Percentiles rank a stretch among this genome's conserved stretches.
Evolutionary conservation across 2,329 filamentous ascomycete genomes (phyloP).

Genomic region (Colletotrichum shisoi): DNA sequence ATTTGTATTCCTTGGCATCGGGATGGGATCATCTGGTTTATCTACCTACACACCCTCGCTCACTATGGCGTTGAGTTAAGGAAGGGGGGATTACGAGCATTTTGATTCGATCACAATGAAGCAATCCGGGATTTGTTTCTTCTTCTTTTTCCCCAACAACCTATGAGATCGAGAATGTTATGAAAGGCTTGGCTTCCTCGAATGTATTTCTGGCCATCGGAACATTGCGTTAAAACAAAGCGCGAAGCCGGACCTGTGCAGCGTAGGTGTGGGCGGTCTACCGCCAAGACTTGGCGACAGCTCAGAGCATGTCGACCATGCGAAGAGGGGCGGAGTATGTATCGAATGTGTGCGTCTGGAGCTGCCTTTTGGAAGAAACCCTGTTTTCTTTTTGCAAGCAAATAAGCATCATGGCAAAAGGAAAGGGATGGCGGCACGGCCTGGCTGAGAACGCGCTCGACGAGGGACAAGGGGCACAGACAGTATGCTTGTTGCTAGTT

Average conservation of each 20-base stretch:
- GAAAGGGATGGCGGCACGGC: too few species aligned
- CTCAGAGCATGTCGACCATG: background rate
- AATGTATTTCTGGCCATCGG: background rate
- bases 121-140: background rate
- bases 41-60: background rate
- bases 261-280: background rate
- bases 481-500: too few species aligned
- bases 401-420: too few species aligned
- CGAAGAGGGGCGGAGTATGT: too few species aligned
- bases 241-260: background rate
- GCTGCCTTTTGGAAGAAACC: too few species aligned
- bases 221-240: background rate
- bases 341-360: too few species aligned
- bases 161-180: background rate
- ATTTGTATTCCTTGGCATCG: conserved; percentile 5
- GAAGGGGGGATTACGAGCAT: conserved; percentile 3
- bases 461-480: too few species aligned
- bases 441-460: too few species aligned
- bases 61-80: background rate
- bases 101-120: conserved; percentile 16
- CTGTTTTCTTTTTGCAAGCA: too few species aligned
- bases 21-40: conserved; percentile 20
- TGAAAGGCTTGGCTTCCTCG: background rate
- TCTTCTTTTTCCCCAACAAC: background rate
- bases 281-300: background rate